These are phyloP conservation scores for Ulvella scutata DNA, from an alignment of 139 green algal species.

Conservation along the genomic window DNA sequence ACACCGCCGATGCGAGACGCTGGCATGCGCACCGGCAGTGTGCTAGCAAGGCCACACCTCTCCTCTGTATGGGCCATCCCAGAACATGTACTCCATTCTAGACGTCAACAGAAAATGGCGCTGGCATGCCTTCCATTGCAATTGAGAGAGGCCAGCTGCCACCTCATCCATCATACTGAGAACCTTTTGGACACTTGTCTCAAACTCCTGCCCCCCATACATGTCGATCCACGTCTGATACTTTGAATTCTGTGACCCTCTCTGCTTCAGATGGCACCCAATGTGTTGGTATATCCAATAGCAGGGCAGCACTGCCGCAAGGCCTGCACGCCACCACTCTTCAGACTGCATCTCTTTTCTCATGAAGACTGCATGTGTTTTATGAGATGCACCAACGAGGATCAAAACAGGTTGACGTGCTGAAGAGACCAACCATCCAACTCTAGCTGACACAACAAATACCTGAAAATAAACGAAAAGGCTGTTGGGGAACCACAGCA, in stretches of 20 bases:
- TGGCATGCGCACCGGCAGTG: too few relatives aligned
- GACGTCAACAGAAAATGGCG: background rate
- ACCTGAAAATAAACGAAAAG: too few relatives aligned
- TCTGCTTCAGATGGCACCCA: background rate
- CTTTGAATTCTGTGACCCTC: conserved; percentile 6
- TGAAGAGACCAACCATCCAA: too few relatives aligned
- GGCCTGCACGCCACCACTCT: background rate
- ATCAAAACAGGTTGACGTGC: too few relatives aligned
- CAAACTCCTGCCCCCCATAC: conserved; percentile 12
- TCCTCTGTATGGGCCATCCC: conserved; percentile 1
- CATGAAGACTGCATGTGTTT: too few relatives aligned
- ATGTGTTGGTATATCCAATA: background rate
- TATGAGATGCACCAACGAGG: too few relatives aligned
- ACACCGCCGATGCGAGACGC: too few relatives aligned
- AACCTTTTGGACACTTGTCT: conserved; percentile 2
- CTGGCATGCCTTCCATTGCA: conserved; percentile 2
- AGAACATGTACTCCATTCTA: conserved; percentile 15
- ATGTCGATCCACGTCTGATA: conserved; percentile 11
- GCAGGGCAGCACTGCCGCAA: background rate
- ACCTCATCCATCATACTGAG: conserved; percentile 11
- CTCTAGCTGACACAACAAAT: too few relatives aligned
- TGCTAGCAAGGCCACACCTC: conserved; percentile 10
- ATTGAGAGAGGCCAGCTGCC: background rate
- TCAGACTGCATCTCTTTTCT: too few relatives aligned
- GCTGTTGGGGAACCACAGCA: too few relatives aligned